These are phyloP conservation scores for Ustilago esculenta DNA, from an alignment of 1,284 basidiomycete species.

Conservation along the genomic window DNA sequence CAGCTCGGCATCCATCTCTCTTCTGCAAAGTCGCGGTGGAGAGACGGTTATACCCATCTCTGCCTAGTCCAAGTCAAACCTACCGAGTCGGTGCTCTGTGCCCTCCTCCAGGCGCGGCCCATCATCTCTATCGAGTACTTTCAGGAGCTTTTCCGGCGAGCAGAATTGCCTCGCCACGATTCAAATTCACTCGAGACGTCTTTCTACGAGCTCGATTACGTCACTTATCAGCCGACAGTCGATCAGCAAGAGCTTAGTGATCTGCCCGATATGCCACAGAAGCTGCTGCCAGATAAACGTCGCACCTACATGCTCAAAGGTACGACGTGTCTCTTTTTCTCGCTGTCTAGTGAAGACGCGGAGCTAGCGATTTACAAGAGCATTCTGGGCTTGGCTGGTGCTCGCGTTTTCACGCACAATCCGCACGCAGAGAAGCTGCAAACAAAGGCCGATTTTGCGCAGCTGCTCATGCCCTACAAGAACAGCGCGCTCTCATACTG, in stretches of 20 bases:
- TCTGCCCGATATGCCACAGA: conserved; percentile 16
- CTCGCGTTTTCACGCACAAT: conserved; percentile 32
- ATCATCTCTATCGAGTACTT: conserved; percentile 46
- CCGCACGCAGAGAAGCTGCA: conserved; percentile 20
- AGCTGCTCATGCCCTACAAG: conserved; percentile 49
- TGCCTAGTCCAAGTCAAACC: conserved; percentile 40
- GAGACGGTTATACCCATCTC: conserved; percentile 46
- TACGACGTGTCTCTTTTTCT: conserved; percentile 47
- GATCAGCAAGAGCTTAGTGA: conserved; percentile 34
- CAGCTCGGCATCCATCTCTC: conserved; percentile 40
- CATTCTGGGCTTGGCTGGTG: conserved; percentile 32
- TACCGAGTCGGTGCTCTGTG: conserved; percentile 40
- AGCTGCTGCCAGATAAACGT: conserved; percentile 18
- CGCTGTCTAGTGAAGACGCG: conserved; percentile 26
- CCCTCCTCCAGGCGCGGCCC: conserved; percentile 29
- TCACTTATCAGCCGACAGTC: conserved; percentile 33
- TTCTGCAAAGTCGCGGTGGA: conserved; percentile 40
- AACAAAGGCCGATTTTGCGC: conserved; percentile 44
- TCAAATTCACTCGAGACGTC: conserved; percentile 34
- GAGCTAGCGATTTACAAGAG: conserved; percentile 39
- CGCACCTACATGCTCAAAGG: conserved; percentile 49
- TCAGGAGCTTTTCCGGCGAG: conserved; percentile 40
- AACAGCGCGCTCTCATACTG: conserved; percentile 42
- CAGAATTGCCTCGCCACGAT: conserved; percentile 34
- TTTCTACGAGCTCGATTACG: conserved; percentile 30